A percentile compares a stretch with the other conserved stretches of the same genome.
phyloP scores from a whole-genome alignment of 805 yeast genomes.

The Candida ulmi region DNA sequence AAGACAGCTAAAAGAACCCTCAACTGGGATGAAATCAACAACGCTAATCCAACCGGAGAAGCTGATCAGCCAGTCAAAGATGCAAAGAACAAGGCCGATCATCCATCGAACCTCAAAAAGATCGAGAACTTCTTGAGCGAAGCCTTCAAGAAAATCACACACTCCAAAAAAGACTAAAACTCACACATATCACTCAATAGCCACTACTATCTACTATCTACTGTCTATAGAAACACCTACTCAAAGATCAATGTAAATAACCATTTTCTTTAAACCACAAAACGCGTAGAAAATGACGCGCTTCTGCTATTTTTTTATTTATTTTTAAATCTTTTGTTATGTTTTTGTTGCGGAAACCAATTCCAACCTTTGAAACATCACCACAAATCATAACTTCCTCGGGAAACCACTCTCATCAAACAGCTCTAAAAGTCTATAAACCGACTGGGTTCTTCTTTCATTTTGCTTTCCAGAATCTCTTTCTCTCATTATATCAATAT shows the following conservation, averaged over 20 bases:
- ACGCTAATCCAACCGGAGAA: background rate
- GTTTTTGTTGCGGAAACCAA: too few species aligned
- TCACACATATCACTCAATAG: too few species aligned
- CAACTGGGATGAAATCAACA: slow-evolving; percentile 11
- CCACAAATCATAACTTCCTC: background rate
- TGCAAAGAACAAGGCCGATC: slow-evolving; percentile 15
- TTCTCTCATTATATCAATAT: too few species aligned
- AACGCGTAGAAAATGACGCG: too few species aligned
- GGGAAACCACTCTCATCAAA: too few species aligned
- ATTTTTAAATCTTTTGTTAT: background rate
- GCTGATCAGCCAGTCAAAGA: too few species aligned
- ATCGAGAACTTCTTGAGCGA: slow-evolving; percentile 47
- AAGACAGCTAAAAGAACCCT: slow-evolving; percentile 61
- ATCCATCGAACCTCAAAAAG: slow-evolving; percentile 43
- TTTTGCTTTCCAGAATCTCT: too few species aligned
- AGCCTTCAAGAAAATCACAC: slow-evolving; percentile 33
- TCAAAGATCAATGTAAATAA: slow-evolving; percentile 1
- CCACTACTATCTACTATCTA: too few species aligned
- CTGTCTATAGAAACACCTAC: background rate
- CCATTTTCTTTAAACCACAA: background rate
- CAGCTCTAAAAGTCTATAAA: too few species aligned
- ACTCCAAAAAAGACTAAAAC: background rate
- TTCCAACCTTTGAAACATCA: background rate
- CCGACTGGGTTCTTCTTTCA: too few species aligned
- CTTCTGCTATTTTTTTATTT: background rate